Evolutionary conservation across 1,139 yeast species (phyloP).

Genomic region (Suhomyces atakaporum): DNA sequence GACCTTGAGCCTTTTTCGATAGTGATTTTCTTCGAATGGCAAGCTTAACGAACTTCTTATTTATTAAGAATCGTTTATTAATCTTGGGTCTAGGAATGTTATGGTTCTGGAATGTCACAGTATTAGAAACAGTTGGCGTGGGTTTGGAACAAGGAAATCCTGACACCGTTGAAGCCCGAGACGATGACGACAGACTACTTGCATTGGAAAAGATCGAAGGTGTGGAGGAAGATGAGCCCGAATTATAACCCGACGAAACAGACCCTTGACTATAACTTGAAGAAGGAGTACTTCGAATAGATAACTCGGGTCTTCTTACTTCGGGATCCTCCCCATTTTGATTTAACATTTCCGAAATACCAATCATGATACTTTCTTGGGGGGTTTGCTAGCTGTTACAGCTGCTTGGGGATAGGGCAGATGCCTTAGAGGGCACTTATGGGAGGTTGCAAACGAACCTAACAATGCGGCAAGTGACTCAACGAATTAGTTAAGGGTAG

Average conservation of each 20-base stretch:
- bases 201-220: conserved; percentile 1
- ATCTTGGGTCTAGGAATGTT: conserved; percentile 26
- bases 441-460: no score
- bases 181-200: neutral
- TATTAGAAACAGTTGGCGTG: neutral
- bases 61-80: conserved; percentile 23
- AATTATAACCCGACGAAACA: neutral
- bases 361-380: conserved; percentile 17
- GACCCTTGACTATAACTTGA: neutral
- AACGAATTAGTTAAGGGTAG: no score
- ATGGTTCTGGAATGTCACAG: neutral
- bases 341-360: conserved; percentile 18
- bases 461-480: neutral
- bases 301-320: neutral
- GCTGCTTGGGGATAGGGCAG: neutral
- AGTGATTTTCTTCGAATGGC: conserved; percentile 42
- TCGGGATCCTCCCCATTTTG: conserved; percentile 8
- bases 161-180: neutral
- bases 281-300: neutral
- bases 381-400: neutral
- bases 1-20: conserved; percentile 18
- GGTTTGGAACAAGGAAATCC: neutral
- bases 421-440: neutral
- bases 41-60: conserved; percentile 35
- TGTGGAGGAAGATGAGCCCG: neutral